Evolutionary conservation across 2,329 filamentous ascomycete species (phyloP).

Genomic region (Setomelanomma holmii): DNA sequence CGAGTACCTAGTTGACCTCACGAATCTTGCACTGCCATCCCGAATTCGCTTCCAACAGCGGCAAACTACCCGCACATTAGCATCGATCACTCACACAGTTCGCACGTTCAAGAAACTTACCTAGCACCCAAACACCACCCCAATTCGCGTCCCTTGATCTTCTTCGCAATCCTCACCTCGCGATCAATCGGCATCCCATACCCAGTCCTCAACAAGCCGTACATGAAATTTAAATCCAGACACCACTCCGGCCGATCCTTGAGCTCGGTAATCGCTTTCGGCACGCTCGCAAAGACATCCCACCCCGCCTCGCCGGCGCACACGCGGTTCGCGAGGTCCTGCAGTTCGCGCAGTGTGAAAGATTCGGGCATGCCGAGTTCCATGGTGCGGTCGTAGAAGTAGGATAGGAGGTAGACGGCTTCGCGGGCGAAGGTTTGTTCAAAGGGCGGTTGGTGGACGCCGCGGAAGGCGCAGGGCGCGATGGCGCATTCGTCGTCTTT

Average conservation of each 20-base stretch:
- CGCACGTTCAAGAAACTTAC: conserved; percentile 59
- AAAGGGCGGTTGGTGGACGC: conserved; percentile 90
- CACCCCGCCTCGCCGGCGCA: conserved; percentile 80
- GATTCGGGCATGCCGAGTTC: conserved; percentile 98
- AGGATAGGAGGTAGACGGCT: conserved; percentile 95
- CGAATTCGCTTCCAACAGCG: conserved; percentile 78
- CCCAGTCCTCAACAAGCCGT: conserved; percentile 88
- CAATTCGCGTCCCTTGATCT: conserved; percentile 95
- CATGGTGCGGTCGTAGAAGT: conserved; percentile 95
- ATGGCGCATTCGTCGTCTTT: conserved; percentile 85
- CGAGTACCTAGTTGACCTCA: conserved; percentile 59
- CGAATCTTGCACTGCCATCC: conserved; percentile 91
- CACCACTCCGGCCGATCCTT: conserved; percentile 86
- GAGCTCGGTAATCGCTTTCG: conserved; percentile 81
- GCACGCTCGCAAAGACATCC: conserved; percentile 79
- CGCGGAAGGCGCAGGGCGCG: conserved; percentile 97
- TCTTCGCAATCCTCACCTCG: conserved; percentile 98
- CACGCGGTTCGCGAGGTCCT: conserved; percentile 83
- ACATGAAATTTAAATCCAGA: conserved; percentile 95
- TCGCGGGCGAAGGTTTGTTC: conserved; percentile 90
- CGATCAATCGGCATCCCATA: conserved; percentile 98
- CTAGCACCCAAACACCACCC: conserved; percentile 98
- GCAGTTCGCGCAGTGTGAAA: conserved; percentile 89
- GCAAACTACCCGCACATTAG: conserved; percentile 69
- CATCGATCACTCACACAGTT: conserved; percentile 5